Evolutionary conservation across 1,284 basidiomycete species (phyloP).

Genomic region (Ceraceosorus guamensis): DNA sequence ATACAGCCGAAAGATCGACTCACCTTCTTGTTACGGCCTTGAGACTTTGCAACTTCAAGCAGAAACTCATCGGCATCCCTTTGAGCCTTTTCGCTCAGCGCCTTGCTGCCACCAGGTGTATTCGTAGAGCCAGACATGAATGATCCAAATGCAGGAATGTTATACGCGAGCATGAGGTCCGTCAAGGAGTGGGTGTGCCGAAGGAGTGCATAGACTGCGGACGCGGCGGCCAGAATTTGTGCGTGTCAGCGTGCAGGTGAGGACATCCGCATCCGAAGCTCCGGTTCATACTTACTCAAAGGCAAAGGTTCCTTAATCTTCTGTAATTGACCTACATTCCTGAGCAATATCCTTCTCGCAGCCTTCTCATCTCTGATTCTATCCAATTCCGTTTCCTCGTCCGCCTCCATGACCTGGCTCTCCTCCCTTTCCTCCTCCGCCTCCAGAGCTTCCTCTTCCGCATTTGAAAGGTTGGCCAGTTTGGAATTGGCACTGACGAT

Average conservation of each 20-base stretch:
- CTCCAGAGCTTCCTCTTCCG: constrained; percentile 9
- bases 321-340: constrained; percentile 42
- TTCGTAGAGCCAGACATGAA: constrained; percentile 13
- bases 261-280: not conserved
- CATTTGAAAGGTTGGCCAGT: not conserved
- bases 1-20: not conserved
- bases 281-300: constrained; percentile 4
- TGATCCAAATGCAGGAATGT: constrained; percentile 40
- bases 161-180: constrained; percentile 43
- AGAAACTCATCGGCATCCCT: constrained; percentile 44
- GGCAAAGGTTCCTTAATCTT: constrained; percentile 40
- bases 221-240: not conserved
- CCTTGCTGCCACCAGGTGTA: constrained; percentile 1
- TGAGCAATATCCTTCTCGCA: constrained; percentile 25
- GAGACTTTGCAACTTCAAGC: constrained; percentile 33
- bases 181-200: constrained; percentile 32
- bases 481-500: constrained; percentile 18
- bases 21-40: constrained; percentile 31
- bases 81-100: constrained; percentile 22
- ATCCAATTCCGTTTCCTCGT: constrained; percentile 9
- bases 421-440: constrained; percentile 11
- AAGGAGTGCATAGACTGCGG: constrained; percentile 23
- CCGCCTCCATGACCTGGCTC: constrained; percentile 8
- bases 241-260: not conserved
- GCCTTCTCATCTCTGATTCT: constrained; percentile 3